A percentile compares a stretch with the other conserved stretches of the same genome.
Evolutionary conservation across 305 asterid species (phyloP).

Genomic region (Solanum aculeatissimum): DNA sequence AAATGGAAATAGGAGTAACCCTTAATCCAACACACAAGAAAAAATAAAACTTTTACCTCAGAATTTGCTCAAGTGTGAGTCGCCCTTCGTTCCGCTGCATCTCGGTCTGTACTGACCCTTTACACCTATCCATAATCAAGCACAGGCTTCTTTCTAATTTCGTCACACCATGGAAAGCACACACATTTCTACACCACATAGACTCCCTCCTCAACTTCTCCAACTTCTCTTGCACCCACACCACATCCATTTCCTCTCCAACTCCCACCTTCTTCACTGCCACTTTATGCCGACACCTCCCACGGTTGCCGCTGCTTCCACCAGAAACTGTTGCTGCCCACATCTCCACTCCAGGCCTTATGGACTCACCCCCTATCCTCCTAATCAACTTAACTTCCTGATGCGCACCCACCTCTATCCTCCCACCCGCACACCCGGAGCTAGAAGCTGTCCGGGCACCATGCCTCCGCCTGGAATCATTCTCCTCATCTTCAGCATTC

Average conservation of each 20-base stretch:
- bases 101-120: conserved; percentile 84
- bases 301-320: not conserved
- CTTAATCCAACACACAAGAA: not conserved
- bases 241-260: conserved; percentile 57
- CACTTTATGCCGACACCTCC: conserved; percentile 71
- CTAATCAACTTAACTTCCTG: conserved; percentile 61
- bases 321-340: conserved; percentile 61
- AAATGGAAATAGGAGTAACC: not conserved
- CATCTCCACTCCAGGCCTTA: conserved; percentile 52
- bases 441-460: conserved; percentile 12
- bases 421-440: conserved; percentile 27
- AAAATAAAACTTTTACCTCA: conserved; percentile 41
- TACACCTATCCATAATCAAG: conserved; percentile 85
- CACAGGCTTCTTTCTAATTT: conserved; percentile 54
- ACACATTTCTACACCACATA: conserved; percentile 95
- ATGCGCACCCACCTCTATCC: conserved; percentile 62
- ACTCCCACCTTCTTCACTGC: conserved; percentile 69
- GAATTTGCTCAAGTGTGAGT: conserved; percentile 91
- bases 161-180: conserved; percentile 80
- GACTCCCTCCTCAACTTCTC: conserved; percentile 80
- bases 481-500: conserved; percentile 4
- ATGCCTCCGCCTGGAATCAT: conserved; percentile 1
- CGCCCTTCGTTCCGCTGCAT: conserved; percentile 90
- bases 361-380: conserved; percentile 26
- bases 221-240: conserved; percentile 87